Percentiles rank a stretch among this genome's conserved stretches.
Conservation (phyloP, 169 alveolate species). For the Fabrea salina region DNA sequence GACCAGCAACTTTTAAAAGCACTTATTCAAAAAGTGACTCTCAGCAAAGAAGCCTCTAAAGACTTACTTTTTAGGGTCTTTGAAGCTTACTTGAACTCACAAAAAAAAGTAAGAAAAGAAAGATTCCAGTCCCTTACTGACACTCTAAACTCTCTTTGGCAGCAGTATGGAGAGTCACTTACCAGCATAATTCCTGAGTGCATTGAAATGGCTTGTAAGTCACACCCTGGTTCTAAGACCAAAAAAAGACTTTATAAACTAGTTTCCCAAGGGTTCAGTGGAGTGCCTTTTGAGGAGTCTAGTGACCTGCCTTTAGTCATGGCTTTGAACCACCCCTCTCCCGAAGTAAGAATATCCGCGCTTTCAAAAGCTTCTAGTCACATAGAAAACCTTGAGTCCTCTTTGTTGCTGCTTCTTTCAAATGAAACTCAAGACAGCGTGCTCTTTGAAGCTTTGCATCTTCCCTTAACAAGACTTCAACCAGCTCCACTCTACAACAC, state of each 20-base stretch:
- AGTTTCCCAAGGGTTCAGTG: slow-evolving; percentile 1
- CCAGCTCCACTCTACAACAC: no score
- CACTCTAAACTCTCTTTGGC: not conserved
- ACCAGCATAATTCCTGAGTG: not conserved
- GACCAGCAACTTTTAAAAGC: not conserved
- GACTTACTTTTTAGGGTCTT: not conserved
- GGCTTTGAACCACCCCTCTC: not conserved
- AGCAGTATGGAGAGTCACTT: not conserved
- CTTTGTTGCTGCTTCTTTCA: not conserved
- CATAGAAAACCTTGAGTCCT: not conserved
- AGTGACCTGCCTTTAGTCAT: slow-evolving; percentile 7
- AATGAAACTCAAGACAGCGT: not conserved
- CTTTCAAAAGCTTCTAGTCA: not conserved
- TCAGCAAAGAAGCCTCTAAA: not conserved
- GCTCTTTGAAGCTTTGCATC: not conserved
- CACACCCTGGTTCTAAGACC: slow-evolving; percentile 1
- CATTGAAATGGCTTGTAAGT: not conserved
- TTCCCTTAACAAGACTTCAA: no score
- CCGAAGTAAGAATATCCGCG: not conserved
- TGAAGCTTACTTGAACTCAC: not conserved
- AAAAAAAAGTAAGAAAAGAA: not conserved
- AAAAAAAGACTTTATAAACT: not conserved
- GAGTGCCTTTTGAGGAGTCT: slow-evolving; percentile 19
- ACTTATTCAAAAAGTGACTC: not conserved
- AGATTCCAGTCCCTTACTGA: not conserved